These are phyloP conservation scores for Candida peoriensis DNA, from an alignment of 805 yeast species.

Conservation along the genomic window DNA sequence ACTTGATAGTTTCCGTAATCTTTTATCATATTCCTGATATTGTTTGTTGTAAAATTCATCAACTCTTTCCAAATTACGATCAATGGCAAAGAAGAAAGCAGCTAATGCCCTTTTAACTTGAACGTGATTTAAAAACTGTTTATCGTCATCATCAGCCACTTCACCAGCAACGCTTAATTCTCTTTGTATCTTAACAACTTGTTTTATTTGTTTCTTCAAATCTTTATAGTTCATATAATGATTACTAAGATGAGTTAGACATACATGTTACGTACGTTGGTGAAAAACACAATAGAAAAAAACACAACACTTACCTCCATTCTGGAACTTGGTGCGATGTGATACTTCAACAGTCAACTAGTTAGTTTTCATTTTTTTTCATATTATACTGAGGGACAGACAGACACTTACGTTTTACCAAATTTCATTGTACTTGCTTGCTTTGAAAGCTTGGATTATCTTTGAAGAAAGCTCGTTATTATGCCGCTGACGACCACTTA, in stretches of 20 bases:
- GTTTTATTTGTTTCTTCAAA: constrained; percentile 75
- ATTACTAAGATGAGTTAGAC: constrained; percentile 27
- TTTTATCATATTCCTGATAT: constrained; percentile 65
- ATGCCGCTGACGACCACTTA: too few relatives aligned
- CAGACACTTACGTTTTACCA: constrained; percentile 18
- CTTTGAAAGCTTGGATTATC: too few relatives aligned
- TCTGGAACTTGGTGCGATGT: constrained; percentile 88
- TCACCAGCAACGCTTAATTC: constrained; percentile 23
- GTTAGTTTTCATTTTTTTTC: neutral
- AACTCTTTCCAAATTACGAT: constrained; percentile 76
- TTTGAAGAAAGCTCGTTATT: too few relatives aligned
- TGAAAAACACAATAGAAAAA: neutral
- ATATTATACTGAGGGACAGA: neutral
- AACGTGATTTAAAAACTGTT: constrained; percentile 29
- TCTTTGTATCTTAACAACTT: constrained; percentile 42
- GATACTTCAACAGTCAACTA: constrained; percentile 25
- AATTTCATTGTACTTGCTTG: constrained; percentile 25
- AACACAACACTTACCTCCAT: constrained; percentile 42
- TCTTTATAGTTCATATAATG: constrained; percentile 82
- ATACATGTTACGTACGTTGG: neutral
- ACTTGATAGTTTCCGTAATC: constrained; percentile 47
- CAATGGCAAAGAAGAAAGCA: constrained; percentile 71
- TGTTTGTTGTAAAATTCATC: constrained; percentile 74
- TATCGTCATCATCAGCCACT: constrained; percentile 11
- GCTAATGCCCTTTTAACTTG: constrained; percentile 46